phyloP scores from a whole-genome alignment of 2,329 filamentous ascomycete genomes.

The Colletotrichum salicis region DNA sequence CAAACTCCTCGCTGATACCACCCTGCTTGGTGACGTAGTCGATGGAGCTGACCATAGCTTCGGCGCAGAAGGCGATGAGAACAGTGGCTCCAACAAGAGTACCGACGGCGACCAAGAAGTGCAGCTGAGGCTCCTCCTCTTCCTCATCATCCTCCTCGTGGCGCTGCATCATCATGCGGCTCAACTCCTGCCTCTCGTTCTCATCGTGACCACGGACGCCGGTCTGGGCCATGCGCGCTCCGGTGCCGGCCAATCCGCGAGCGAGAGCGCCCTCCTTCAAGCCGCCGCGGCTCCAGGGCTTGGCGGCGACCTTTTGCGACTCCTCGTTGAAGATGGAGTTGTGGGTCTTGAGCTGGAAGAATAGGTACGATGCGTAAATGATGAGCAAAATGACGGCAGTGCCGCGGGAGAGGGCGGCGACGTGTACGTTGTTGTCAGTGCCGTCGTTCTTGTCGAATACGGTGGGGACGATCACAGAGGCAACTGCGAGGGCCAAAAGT shows the following conservation, averaged over 20 bases:
- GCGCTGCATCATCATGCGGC: conserved; percentile 55
- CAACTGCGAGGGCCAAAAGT: conserved; percentile 81
- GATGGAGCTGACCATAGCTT: conserved; percentile 81
- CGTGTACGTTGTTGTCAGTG: conserved; percentile 54
- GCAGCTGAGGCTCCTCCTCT: conserved; percentile 78
- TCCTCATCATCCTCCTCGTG: conserved; percentile 73
- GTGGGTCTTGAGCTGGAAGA: conserved; percentile 93
- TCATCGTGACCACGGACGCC: conserved; percentile 47
- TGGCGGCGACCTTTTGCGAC: conserved; percentile 78
- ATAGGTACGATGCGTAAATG: conserved; percentile 84
- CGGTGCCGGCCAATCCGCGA: conserved; percentile 53
- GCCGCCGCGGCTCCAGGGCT: conserved; percentile 52
- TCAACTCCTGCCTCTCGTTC: conserved; percentile 54
- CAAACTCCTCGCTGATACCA: conserved; percentile 76
- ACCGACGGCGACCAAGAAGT: conserved; percentile 75
- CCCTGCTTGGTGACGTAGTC: conserved; percentile 71
- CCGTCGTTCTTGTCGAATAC: conserved; percentile 73
- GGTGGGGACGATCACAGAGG: conserved; percentile 87
- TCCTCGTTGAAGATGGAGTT: conserved; percentile 81
- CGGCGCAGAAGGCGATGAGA: conserved; percentile 83
- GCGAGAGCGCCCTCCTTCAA: conserved; percentile 49
- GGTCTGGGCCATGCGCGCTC: conserved; percentile 49
- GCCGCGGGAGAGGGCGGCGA: conserved; percentile 75
- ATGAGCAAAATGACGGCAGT: conserved; percentile 83
- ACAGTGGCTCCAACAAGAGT: conserved; percentile 80